phyloP scores from a whole-genome alignment of 805 yeast species.

The Scheffersomyces stipitis region DNA sequence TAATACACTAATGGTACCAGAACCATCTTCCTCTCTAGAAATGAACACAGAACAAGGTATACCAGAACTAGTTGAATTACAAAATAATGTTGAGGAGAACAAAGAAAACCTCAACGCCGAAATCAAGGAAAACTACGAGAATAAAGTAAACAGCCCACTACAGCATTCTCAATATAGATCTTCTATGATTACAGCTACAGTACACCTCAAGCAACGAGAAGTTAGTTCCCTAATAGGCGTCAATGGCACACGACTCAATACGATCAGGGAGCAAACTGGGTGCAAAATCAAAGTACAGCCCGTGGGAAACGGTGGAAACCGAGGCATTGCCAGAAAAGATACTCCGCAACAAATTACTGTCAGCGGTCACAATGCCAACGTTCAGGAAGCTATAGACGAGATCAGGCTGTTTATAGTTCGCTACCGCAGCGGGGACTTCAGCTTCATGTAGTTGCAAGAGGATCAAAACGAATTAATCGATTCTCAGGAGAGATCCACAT shows the following conservation, averaged over 20 bases:
- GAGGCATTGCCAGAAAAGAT: constrained; percentile 10
- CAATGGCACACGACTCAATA: constrained; percentile 21
- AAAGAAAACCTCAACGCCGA: background rate
- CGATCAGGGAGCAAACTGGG: constrained; percentile 18
- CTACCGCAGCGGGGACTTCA: no score
- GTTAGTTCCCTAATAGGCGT: constrained; percentile 26
- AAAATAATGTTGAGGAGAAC: background rate
- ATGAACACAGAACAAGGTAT: background rate
- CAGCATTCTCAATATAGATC: no score
- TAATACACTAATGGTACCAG: no score
- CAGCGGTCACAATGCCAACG: constrained; percentile 10
- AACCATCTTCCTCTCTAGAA: background rate
- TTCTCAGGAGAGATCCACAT: no score
- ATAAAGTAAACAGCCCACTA: background rate
- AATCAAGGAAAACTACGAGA: background rate
- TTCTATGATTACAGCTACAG: background rate
- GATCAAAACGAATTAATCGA: no score
- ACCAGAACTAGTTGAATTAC: no score
- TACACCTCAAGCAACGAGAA: constrained; percentile 2
- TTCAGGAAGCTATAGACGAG: background rate
- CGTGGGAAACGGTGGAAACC: constrained; percentile 1
- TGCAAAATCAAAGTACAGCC: constrained; percentile 25
- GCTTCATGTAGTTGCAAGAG: no score
- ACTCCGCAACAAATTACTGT: constrained; percentile 16
- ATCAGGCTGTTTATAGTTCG: no score